Evolutionary conservation across 768 basidiomycete genomes (phyloP).

Genomic region (Rhodotorula kratochvilovae): DNA sequence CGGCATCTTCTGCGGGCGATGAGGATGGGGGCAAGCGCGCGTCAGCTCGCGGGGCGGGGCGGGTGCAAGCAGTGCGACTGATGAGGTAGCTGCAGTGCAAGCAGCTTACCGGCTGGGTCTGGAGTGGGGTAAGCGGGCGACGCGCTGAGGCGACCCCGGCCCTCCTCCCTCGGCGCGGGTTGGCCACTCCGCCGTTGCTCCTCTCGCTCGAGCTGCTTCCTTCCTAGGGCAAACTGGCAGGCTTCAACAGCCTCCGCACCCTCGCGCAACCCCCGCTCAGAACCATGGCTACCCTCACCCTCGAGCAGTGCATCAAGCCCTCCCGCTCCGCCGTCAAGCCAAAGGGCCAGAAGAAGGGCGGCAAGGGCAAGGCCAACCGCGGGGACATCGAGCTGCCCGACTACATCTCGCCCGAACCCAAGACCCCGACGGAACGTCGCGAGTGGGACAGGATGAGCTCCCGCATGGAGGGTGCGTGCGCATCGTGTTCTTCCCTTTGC

Average conservation of each 20-base stretch:
- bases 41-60: not conserved
- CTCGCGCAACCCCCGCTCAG: not conserved
- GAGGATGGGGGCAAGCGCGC: not conserved
- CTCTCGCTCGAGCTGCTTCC: not conserved
- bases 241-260: conserved; percentile 9
- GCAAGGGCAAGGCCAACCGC: not conserved
- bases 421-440: conserved; percentile 23
- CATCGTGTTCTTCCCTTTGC: not conserved
- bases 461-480: conserved; percentile 23
- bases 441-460: conserved; percentile 29
- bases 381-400: conserved; percentile 14
- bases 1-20: conserved; percentile 4
- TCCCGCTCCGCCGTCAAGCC: conserved; percentile 2
- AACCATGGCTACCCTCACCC: conserved; percentile 10
- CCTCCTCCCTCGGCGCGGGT: not conserved
- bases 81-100: too few relatives aligned
- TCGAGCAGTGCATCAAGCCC: conserved; percentile 18
- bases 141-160: too few relatives aligned
- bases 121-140: too few relatives aligned
- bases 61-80: too few relatives aligned
- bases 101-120: not conserved
- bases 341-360: not conserved
- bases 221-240: not conserved
- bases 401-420: conserved; percentile 20
- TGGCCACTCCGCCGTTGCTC: not conserved